These are phyloP conservation scores for Claviceps arundinis DNA, from an alignment of 2,329 filamentous ascomycete species.

Conservation along the genomic window DNA sequence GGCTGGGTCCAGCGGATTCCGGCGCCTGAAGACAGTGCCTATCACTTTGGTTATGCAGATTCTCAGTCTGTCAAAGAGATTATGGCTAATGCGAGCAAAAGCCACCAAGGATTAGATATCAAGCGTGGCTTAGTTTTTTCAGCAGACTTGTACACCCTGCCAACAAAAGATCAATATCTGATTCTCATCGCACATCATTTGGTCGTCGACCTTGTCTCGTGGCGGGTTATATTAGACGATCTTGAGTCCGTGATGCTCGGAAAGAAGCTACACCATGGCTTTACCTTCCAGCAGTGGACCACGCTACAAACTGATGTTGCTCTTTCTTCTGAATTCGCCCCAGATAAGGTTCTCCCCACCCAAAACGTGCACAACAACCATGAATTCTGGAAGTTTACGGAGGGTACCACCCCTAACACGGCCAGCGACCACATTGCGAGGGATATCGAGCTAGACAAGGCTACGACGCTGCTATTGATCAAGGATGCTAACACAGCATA, in stretches of 20 bases:
- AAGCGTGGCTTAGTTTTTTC: constrained; percentile 6
- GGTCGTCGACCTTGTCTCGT: constrained; percentile 32
- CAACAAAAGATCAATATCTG: constrained; percentile 11
- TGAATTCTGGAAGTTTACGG: constrained; percentile 2
- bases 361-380: neutral
- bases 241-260: constrained; percentile 24
- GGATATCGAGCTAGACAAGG: neutral
- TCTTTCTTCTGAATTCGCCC: neutral
- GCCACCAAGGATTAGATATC: constrained; percentile 2
- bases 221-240: constrained; percentile 30
- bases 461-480: constrained; percentile 4
- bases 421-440: constrained; percentile 1
- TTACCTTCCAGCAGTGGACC: constrained; percentile 23
- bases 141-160: constrained; percentile 2
- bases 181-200: constrained; percentile 24
- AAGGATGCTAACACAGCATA: constrained; percentile 11
- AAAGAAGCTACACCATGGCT: constrained; percentile 5
- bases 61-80: neutral
- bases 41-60: constrained; percentile 2
- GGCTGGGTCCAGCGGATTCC: constrained; percentile 5
- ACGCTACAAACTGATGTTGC: constrained; percentile 19
- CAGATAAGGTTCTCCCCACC: neutral
- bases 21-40: neutral
- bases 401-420: neutral
- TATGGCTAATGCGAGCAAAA: neutral